phyloP scores from a whole-genome alignment of 495 filamentous ascomycete genomes.

The Chaetomidium leptoderma region DNA sequence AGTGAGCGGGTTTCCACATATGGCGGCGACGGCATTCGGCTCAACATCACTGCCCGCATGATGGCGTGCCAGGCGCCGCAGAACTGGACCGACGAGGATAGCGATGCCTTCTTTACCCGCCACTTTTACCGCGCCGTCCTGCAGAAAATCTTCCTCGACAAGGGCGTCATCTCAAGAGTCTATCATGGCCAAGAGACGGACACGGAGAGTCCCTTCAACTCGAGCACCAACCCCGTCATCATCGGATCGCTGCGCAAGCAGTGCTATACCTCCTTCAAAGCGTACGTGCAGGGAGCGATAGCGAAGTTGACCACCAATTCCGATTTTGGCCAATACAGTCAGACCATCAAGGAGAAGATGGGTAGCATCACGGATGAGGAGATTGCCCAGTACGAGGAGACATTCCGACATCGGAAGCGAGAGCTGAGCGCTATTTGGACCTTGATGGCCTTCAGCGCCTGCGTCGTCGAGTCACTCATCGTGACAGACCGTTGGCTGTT shows the following conservation, averaged over 20 bases:
- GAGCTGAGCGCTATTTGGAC: conserved; percentile 84
- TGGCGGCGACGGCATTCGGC: conserved; percentile 57
- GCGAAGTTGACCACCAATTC: conserved; percentile 63
- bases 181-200: conserved; percentile 38
- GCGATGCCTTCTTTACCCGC: conserved; percentile 81
- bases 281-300: conserved; percentile 77
- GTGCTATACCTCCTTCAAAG: conserved; percentile 69
- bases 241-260: conserved; percentile 79
- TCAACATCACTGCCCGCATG: conserved; percentile 95
- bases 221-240: conserved; percentile 66
- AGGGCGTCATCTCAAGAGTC: conserved; percentile 62
- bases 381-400: conserved; percentile 61
- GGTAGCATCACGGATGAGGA: conserved; percentile 64
- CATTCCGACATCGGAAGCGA: conserved; percentile 64
- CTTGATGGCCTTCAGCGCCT: conserved; percentile 91
- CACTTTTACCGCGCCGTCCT: conserved; percentile 91
- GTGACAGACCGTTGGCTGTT: conserved; percentile 91
- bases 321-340: conserved; percentile 47
- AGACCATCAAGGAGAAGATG: conserved; percentile 58
- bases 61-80: conserved; percentile 94
- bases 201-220: conserved; percentile 44
- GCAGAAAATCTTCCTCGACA: conserved; percentile 84
- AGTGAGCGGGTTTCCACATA: conserved; percentile 66
- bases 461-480: conserved; percentile 81
- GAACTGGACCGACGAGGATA: conserved; percentile 81